phyloP scores from a whole-genome alignment of 2,329 filamentous ascomycete genomes.

The Epicoccum sorghinum region DNA sequence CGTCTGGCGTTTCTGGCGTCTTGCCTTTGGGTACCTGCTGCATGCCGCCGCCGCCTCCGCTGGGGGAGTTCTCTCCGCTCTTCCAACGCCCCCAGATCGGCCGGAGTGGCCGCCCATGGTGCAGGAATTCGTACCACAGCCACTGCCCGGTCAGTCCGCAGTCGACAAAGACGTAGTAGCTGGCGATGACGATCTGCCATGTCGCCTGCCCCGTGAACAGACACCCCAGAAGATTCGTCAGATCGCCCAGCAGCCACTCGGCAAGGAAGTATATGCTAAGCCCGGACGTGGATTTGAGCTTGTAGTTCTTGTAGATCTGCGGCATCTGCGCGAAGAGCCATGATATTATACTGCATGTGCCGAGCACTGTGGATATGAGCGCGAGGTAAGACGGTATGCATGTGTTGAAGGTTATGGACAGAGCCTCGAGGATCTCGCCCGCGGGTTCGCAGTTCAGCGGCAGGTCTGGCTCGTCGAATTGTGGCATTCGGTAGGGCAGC shows the following conservation, averaged over 20 bases:
- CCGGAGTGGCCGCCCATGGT: conserved; percentile 55
- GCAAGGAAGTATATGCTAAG: conserved; percentile 69
- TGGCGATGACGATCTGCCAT: conserved; percentile 70
- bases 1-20: conserved; percentile 17
- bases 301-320: conserved; percentile 72
- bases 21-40: conserved; percentile 32
- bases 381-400: conserved; percentile 70
- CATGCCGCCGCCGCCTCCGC: conserved; percentile 32
- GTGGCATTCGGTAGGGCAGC: conserved; percentile 43
- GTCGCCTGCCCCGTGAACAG: conserved; percentile 67
- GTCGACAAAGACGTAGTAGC: conserved; percentile 71
- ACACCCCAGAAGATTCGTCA: conserved; percentile 67
- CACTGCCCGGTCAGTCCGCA: conserved; percentile 67
- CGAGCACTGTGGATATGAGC: conserved; percentile 65
- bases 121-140: conserved; percentile 68
- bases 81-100: conserved; percentile 39
- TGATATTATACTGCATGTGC: conserved; percentile 66
- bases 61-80: conserved; percentile 24
- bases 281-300: conserved; percentile 67
- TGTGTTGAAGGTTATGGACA: conserved; percentile 66
- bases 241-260: conserved; percentile 70
- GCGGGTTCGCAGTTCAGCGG: conserved; percentile 67
- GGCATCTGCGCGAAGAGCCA: conserved; percentile 74
- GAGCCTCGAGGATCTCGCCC: conserved; percentile 60
- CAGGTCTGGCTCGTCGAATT: conserved; percentile 50